These are phyloP conservation scores for Pseudotsuga menziesii DNA, from an alignment of 75 land plant species.

Conservation along the genomic window DNA sequence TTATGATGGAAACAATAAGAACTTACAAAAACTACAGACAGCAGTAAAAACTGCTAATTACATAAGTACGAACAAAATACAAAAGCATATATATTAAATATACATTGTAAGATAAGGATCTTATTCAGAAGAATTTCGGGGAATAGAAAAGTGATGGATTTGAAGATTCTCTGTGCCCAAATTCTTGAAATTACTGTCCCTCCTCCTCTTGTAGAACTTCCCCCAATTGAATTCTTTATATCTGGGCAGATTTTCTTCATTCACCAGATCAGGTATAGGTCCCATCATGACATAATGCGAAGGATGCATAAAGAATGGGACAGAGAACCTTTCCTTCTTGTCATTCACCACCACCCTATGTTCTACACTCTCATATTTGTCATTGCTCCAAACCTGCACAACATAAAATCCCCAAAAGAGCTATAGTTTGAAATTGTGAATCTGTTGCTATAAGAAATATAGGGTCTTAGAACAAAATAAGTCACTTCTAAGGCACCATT, in stretches of 20 bases:
- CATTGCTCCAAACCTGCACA: slow-evolving; percentile 81
- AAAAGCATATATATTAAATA: too few species aligned
- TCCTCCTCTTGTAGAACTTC: slow-evolving; percentile 42
- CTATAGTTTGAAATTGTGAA: too few species aligned
- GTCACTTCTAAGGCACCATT: too few species aligned
- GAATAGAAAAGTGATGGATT: slow-evolving; percentile 45
- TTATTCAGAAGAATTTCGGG: too few species aligned
- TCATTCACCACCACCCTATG: slow-evolving; percentile 13
- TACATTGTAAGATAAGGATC: too few species aligned
- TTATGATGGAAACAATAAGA: too few species aligned
- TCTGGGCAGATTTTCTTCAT: slow-evolving; percentile 38
- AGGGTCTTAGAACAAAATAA: too few species aligned
- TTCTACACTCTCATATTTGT: slow-evolving; percentile 37
- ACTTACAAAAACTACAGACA: too few species aligned
- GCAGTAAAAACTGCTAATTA: too few species aligned
- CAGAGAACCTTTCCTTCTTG: slow-evolving; percentile 47
- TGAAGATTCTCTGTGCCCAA: slow-evolving; percentile 63
- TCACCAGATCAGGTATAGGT: slow-evolving; percentile 47
- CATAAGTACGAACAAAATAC: too few species aligned
- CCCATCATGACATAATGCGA: slow-evolving; percentile 29
- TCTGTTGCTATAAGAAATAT: too few species aligned
- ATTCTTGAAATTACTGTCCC: slow-evolving; percentile 63
- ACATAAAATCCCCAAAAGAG: too few species aligned
- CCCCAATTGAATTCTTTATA: slow-evolving; percentile 70
- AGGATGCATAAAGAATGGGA: slow-evolving; percentile 70